Percentiles rank a stretch among this genome's conserved stretches.
Evolutionary conservation across 768 basidiomycete species (phyloP).

Genomic region (Lanmaoa rubissima): DNA sequence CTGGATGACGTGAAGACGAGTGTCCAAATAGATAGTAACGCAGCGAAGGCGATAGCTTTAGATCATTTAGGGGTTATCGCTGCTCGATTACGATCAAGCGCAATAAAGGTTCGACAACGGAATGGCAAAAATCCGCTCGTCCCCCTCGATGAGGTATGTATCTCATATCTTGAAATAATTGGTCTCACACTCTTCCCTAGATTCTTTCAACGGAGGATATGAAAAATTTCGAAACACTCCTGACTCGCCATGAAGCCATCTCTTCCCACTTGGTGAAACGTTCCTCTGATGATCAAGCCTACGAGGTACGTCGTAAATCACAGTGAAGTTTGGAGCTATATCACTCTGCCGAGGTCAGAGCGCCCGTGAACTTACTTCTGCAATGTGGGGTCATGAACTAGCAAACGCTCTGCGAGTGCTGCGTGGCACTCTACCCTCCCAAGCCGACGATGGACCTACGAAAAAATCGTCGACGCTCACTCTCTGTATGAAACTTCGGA

Average conservation of each 20-base stretch:
- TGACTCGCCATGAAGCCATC: conserved; percentile 63
- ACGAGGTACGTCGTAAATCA: conserved; percentile 53
- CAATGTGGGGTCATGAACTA: conserved; percentile 80
- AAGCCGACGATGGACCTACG: conserved; percentile 33
- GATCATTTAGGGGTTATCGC: conserved; percentile 96
- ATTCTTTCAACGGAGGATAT: conserved; percentile 50
- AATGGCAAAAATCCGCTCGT: conserved; percentile 41
- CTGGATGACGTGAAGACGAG: conserved; percentile 79
- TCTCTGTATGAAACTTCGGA: conserved; percentile 59
- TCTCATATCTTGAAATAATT: not conserved
- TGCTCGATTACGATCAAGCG: conserved; percentile 67
- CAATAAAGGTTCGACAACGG: conserved; percentile 37
- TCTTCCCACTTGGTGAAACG: conserved; percentile 65
- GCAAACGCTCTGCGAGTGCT: conserved; percentile 65
- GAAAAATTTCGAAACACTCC: conserved; percentile 55
- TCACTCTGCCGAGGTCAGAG: conserved; percentile 42
- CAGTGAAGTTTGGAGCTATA: not conserved
- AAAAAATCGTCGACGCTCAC: conserved; percentile 14
- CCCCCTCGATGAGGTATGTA: conserved; percentile 69
- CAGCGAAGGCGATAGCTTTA: conserved; percentile 83
- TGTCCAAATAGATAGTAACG: conserved; percentile 68
- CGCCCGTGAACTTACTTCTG: conserved; percentile 77
- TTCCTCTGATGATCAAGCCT: conserved; percentile 77
- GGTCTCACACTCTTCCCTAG: conserved; percentile 31
- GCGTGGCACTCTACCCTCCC: conserved; percentile 47